Percentiles rank a stretch among this genome's conserved stretches.
phyloP scores from a whole-genome alignment of 2,329 filamentous ascomycete species.

The Chaetomiaceae sp. region DNA sequence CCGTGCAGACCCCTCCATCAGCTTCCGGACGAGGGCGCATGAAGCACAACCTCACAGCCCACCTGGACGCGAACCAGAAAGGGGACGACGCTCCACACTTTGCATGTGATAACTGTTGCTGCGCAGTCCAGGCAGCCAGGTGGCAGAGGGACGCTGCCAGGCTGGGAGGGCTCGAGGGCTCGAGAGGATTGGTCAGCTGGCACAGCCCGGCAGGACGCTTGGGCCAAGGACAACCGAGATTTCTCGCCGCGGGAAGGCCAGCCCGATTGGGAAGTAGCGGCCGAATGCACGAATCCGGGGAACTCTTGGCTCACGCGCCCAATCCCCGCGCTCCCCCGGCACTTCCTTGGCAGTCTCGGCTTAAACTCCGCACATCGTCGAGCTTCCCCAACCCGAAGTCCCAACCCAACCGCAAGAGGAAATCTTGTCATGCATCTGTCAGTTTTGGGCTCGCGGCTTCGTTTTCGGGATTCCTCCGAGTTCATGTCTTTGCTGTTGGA shows the following conservation, averaged over 20 bases:
- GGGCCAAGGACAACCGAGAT: slow-evolving; percentile 6
- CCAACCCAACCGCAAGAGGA: background rate
- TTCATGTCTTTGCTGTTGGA: background rate
- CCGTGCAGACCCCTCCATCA: background rate
- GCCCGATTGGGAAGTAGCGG: slow-evolving; percentile 12
- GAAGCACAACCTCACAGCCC: background rate
- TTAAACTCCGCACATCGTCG: no score
- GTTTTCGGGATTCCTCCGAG: background rate
- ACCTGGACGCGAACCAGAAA: no score
- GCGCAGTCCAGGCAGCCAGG: slow-evolving; percentile 4
- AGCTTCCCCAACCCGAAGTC: background rate
- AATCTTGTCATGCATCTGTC: background rate
- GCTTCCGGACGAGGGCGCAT: background rate
- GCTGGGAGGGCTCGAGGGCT: no score
- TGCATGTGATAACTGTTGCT: slow-evolving; percentile 15
- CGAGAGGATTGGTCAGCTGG: slow-evolving; percentile 2
- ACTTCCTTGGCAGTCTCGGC: background rate
- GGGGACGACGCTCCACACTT: background rate
- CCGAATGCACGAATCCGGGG: slow-evolving; percentile 16
- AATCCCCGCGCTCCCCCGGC: background rate
- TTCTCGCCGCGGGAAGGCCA: slow-evolving; percentile 4
- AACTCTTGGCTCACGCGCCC: slow-evolving; percentile 6
- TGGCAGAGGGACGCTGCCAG: background rate
- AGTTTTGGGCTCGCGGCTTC: background rate
- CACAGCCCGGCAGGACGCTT: background rate